Percentiles rank a stretch among this genome's conserved stretches.
Conservation (phyloP, 2,329 filamentous ascomycete genomes). For the Hawksworthiomyces lignivorus region DNA sequence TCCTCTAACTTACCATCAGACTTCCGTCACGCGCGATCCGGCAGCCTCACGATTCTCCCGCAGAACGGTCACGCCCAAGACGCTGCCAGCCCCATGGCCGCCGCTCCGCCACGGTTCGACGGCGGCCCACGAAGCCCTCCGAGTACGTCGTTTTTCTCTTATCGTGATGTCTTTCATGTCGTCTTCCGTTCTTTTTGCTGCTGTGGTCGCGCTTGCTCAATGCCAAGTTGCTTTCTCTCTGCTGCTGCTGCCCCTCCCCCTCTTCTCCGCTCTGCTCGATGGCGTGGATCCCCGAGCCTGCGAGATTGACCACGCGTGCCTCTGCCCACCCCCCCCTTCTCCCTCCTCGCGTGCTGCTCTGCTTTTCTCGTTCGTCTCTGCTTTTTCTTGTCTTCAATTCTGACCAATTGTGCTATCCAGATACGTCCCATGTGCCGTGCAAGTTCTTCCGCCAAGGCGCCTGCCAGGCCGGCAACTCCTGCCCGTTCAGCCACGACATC, state of each 20-base stretch:
- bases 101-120: constrained; percentile 40
- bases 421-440: constrained; percentile 95
- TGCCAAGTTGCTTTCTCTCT: too few species aligned
- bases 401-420: constrained; percentile 36
- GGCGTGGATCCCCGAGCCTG: too few species aligned
- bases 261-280: not conserved
- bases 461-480: constrained; percentile 92
- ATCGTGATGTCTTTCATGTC: too few species aligned
- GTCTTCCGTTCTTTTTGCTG: too few species aligned
- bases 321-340: not conserved
- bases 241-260: not conserved
- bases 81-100: constrained; percentile 29
- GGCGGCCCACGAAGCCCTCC: constrained; percentile 57
- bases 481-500: constrained; percentile 92
- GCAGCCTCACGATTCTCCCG: constrained; percentile 47
- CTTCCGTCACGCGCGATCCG: constrained; percentile 41
- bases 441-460: constrained; percentile 97
- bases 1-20: constrained; percentile 20
- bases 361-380: too few species aligned
- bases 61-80: constrained; percentile 21
- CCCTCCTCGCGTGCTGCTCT: too few species aligned
- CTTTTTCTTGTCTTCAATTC: constrained; percentile 5
- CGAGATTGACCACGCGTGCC: too few species aligned
- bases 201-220: too few species aligned
- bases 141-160: too few species aligned